phyloP scores from a whole-genome alignment of 1,284 basidiomycete species.

The Naganishia liquefaciens region DNA sequence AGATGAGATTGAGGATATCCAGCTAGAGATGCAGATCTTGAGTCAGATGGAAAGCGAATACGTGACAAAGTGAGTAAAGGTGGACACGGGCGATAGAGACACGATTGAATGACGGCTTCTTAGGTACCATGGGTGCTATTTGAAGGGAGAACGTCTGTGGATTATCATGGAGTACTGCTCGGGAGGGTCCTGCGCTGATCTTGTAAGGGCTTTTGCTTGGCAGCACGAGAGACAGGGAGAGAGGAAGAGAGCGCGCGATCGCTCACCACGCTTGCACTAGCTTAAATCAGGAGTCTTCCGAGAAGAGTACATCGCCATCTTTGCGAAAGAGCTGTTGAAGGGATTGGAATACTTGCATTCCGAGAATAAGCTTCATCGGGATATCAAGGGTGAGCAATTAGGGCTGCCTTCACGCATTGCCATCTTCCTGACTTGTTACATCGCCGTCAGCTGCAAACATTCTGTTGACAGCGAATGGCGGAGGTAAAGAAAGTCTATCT shows the following conservation, averaged over 20 bases:
- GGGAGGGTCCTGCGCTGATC: conserved; percentile 59
- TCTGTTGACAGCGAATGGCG: conserved; percentile 86
- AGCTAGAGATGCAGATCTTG: conserved; percentile 97
- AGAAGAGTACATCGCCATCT: conserved; percentile 98
- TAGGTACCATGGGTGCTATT: conserved; percentile 91
- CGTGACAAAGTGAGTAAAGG: conserved; percentile 75
- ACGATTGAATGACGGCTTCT: conserved; percentile 36
- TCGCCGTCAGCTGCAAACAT: conserved; percentile 81
- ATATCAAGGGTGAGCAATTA: conserved; percentile 83
- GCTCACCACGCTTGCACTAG: conserved; percentile 54
- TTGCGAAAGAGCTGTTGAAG: conserved; percentile 84
- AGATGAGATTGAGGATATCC: conserved; percentile 99
- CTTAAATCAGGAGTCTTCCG: conserved; percentile 97
- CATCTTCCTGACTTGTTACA: background rate
- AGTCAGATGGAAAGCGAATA: conserved; percentile 94
- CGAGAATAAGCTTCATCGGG: conserved; percentile 94
- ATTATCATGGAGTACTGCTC: conserved; percentile 95
- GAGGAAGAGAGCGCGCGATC: too few relatives aligned
- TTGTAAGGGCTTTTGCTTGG: conserved; percentile 47
- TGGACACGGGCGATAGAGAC: background rate
- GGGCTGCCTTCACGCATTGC: background rate
- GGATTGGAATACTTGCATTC: conserved; percentile 91
- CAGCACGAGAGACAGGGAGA: conserved; percentile 3
- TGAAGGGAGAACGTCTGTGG: conserved; percentile 95
- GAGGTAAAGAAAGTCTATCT: conserved; percentile 50